These are phyloP conservation scores for Entelexis sorbosivorans DNA, from an alignment of 1,139 yeast genomes.

Conservation along the genomic window DNA sequence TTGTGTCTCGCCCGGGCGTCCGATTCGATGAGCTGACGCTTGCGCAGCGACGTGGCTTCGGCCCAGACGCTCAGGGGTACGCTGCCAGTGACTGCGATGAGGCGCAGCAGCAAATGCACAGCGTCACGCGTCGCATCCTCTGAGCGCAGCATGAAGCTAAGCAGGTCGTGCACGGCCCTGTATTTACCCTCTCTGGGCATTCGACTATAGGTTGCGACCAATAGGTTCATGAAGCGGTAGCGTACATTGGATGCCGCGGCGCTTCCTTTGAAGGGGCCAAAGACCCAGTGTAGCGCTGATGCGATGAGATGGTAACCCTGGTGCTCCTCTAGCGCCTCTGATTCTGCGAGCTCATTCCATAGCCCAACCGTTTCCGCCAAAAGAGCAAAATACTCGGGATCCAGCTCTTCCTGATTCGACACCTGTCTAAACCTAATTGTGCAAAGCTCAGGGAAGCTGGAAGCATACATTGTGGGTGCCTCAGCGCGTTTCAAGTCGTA, in stretches of 20 bases:
- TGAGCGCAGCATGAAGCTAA: slow-evolving; percentile 3
- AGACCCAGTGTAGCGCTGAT: slow-evolving; percentile 12
- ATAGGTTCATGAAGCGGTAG: slow-evolving; percentile 1
- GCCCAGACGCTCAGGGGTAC: slow-evolving; percentile 9
- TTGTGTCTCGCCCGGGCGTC: slow-evolving; percentile 6
- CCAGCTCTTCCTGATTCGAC: neutral
- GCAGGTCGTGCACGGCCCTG: slow-evolving; percentile 6
- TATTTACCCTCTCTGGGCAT: slow-evolving; percentile 2
- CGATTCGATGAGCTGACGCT: slow-evolving; percentile 3
- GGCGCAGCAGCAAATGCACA: slow-evolving; percentile 8
- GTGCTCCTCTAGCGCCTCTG: slow-evolving; percentile 10
- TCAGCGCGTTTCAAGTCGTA: slow-evolving; percentile 6
- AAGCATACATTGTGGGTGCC: neutral
- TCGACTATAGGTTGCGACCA: slow-evolving; percentile 2
- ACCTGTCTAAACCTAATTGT: slow-evolving; percentile 10
- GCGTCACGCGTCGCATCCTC: neutral
- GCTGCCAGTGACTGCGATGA: slow-evolving; percentile 15
- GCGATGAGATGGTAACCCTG: slow-evolving; percentile 7
- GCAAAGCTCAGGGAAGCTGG: slow-evolving; percentile 1
- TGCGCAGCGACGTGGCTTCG: slow-evolving; percentile 12
- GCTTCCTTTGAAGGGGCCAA: neutral
- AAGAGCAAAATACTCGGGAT: neutral
- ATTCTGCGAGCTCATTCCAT: slow-evolving; percentile 7
- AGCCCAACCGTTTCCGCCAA: slow-evolving; percentile 1
- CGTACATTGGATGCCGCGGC: neutral